Evolutionary conservation across 176 grass and related monocot genomes (phyloP), one percentile per base, ranked within the genome.

Genomic region (Tuctoria greenei): DNA sequence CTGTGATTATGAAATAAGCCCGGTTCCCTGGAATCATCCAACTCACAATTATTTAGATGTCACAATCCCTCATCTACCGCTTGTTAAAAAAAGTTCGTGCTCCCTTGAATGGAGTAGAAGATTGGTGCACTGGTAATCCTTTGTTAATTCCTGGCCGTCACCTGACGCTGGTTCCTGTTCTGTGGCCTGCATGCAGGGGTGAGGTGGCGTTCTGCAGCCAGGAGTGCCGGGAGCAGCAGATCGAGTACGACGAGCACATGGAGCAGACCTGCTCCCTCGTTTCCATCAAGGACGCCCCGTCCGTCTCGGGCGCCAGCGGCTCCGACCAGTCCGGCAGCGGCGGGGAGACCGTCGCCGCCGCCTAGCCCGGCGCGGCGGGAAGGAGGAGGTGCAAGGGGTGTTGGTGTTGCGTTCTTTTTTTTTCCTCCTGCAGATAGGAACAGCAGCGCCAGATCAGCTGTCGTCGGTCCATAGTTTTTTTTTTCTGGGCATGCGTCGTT

Each of bases 171-270:
- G 47, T 20, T 20, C 6, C 14, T 38, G 73, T 56, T 67, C 14
- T 36, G 18, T 24, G 0, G 7, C 14, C 2, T 75, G 63, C 79
- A 96, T 75, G 63, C 79, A 96, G 93, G 80, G 93, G 93, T 42
- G 93, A 96, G 72, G 84, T 86, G 70, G 93, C 93, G 43, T 96
- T 96, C 81, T 96, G 93, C 75, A 86, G 82, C 64, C 49, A 86
- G 7, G 93, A 96, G 79, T 96, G 93, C 69, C 66, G 93, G 72
- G 85, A 93, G 75, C 37, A 64, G 55, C 82, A 61, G 82, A 96
- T 96, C 61, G 76, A 88, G 61, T 61, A 66, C 34, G 87, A 96
- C 13, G 93, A 93, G 72, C 79, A 51, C 69, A 78, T 66, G 58
- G 87, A 93, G 57, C 82, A 86, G 63, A 69, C 66, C 13, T 93